A percentile compares a stretch with the other conserved stretches of the same genome.
Conservation (phyloP, 345 rosid species). For the Crucihimalaya himalaica region DNA sequence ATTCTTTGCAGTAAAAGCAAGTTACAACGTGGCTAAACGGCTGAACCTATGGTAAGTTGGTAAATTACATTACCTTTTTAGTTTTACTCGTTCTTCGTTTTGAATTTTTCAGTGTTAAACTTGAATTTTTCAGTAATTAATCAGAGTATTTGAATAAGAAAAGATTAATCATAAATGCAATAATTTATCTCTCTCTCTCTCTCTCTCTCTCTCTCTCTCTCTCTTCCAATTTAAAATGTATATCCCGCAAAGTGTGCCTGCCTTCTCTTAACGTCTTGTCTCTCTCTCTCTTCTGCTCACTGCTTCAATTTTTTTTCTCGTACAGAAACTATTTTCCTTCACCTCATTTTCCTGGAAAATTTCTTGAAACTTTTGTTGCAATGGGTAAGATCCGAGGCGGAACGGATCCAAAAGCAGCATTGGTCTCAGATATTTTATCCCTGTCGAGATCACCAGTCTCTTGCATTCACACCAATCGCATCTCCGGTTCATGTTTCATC, state of each 20-base stretch:
- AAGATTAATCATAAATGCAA: slow-evolving; percentile 5
- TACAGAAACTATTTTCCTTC: not conserved
- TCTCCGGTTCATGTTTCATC: slow-evolving; percentile 51
- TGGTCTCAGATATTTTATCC: slow-evolving; percentile 68
- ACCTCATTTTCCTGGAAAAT: not conserved
- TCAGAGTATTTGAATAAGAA: not conserved
- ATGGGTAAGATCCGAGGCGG: slow-evolving; percentile 57
- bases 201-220: slow-evolving; percentile 9
- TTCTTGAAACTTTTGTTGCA: slow-evolving; percentile 5
- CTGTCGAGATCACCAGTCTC: slow-evolving; percentile 48
- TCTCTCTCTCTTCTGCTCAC: slow-evolving; percentile 19
- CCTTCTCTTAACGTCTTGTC: slow-evolving; percentile 61
- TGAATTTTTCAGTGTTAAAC: not conserved
- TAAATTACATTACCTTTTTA: not conserved
- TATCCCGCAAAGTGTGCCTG: slow-evolving; percentile 58
- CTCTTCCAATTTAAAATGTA: slow-evolving; percentile 62
- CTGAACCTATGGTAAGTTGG: not conserved
- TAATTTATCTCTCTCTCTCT: not conserved
- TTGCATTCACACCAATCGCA: slow-evolving; percentile 53
- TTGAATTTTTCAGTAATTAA: not conserved
- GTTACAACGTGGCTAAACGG: slow-evolving; percentile 9
- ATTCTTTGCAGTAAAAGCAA: not conserved
- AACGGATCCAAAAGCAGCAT: slow-evolving; percentile 48
- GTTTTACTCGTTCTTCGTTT: slow-evolving; percentile 27
- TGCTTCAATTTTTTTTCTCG: not conserved